Percentiles rank a stretch among this genome's conserved stretches.
Evolutionary conservation across 2,329 filamentous ascomycete species (phyloP).

Genomic region (Phyllosticta capitalensis): DNA sequence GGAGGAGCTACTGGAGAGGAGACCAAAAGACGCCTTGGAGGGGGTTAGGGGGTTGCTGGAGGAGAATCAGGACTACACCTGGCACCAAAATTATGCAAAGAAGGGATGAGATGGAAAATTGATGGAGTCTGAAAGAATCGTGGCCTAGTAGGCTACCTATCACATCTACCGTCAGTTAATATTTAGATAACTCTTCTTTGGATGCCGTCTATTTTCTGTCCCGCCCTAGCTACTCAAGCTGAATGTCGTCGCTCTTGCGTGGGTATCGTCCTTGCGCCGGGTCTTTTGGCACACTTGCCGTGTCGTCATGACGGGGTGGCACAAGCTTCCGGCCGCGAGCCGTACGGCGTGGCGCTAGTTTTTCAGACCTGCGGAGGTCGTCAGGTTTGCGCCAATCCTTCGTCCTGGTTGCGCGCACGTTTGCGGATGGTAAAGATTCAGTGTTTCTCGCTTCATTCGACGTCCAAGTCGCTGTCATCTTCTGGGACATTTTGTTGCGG

Average conservation of each 20-base stretch:
- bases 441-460: background rate
- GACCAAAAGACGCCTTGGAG: constrained; percentile 16
- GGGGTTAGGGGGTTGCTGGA: constrained; percentile 8
- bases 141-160: no score
- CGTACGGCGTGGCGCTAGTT: background rate
- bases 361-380: background rate
- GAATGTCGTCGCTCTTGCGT: background rate
- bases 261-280: background rate
- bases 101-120: background rate
- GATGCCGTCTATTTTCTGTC: background rate
- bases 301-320: background rate
- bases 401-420: background rate
- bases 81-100: constrained; percentile 36
- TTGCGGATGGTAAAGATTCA: background rate
- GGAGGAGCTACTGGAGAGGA: constrained; percentile 16
- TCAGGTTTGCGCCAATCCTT: background rate
- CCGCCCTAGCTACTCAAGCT: background rate
- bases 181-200: no score
- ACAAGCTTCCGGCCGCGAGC: background rate
- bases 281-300: background rate
- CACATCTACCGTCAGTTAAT: no score
- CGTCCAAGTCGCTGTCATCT: background rate
- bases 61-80: constrained; percentile 29
- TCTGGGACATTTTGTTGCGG: background rate
- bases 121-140: no score